phyloP scores from a whole-genome alignment of 352 stramenopile species.

The Globisporangium parvum region DNA sequence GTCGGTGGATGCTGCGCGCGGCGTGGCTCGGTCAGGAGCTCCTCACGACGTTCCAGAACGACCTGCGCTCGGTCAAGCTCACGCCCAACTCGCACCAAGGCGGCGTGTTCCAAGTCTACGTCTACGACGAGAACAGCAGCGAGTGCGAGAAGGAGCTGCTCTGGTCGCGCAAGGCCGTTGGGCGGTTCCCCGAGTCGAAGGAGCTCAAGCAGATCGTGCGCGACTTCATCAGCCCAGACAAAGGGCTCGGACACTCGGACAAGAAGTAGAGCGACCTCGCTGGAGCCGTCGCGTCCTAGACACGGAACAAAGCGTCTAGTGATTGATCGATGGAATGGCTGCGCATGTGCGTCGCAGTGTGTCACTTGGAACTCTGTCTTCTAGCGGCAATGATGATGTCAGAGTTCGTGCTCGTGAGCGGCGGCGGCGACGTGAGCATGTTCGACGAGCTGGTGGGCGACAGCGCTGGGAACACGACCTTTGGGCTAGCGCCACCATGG shows the following conservation, averaged over 20 bases:
- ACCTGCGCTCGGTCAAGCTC: constrained; percentile 64
- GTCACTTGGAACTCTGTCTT: constrained; percentile 6
- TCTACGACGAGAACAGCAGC: constrained; percentile 23
- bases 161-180: constrained; percentile 78
- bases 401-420: neutral
- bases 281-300: neutral
- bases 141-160: constrained; percentile 52
- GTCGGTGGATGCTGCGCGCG: constrained; percentile 85
- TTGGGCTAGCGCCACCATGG: constrained; percentile 1
- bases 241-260: constrained; percentile 82
- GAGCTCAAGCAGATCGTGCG: constrained; percentile 91
- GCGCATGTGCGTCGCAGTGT: neutral
- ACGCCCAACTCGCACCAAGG: constrained; percentile 52
- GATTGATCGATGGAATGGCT: too few species aligned
- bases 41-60: constrained; percentile 88
- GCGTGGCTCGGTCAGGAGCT: constrained; percentile 90
- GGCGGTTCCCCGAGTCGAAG: constrained; percentile 89
- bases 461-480: constrained; percentile 15
- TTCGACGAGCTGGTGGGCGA: neutral
- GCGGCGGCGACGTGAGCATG: neutral
- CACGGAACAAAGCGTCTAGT: neutral
- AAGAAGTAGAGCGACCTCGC: constrained; percentile 40
- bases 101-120: constrained; percentile 64
- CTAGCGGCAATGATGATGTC: constrained; percentile 10
- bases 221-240: constrained; percentile 78